Conservation (phyloP, 202 grass and related monocot species). For the Schoenoplectus tabernaemontani region DNA sequence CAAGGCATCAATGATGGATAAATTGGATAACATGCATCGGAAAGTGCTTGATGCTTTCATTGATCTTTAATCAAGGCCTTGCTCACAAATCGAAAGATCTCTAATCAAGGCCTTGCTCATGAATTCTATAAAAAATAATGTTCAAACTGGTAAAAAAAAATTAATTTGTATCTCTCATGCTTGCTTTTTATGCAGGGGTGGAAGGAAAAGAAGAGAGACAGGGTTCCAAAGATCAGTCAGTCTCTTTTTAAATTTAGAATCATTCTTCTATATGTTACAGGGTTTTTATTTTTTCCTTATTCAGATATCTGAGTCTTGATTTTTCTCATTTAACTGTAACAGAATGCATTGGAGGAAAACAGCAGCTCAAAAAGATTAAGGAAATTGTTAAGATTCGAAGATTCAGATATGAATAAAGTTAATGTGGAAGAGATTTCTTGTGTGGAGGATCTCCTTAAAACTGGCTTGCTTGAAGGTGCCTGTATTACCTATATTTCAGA, state of each 20-base stretch:
- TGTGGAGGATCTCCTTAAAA: constrained; percentile 11
- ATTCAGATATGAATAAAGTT: background rate
- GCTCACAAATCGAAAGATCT: too few species aligned
- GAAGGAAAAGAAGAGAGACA: constrained; percentile 9
- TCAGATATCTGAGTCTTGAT: background rate
- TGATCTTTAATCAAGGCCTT: too few species aligned
- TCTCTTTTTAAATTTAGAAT: background rate
- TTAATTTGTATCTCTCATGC: background rate
- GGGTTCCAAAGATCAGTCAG: constrained; percentile 5
- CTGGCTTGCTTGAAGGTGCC: constrained; percentile 1
- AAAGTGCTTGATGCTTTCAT: too few species aligned
- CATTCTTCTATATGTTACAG: background rate
- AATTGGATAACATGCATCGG: background rate
- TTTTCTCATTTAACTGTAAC: background rate
- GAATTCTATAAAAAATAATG: background rate
- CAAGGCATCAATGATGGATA: background rate
- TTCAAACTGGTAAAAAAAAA: background rate
- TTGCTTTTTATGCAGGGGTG: constrained; percentile 5
- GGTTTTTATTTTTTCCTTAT: background rate
- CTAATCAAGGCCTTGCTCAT: background rate
- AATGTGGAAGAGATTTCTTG: background rate
- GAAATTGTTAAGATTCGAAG: background rate
- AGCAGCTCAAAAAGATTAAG: background rate
- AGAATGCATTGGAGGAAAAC: background rate
- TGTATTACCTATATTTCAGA: constrained; percentile 1